Conservation (phyloP, 2,329 filamentous ascomycete species). For the Tolypocladium paradoxum region DNA sequence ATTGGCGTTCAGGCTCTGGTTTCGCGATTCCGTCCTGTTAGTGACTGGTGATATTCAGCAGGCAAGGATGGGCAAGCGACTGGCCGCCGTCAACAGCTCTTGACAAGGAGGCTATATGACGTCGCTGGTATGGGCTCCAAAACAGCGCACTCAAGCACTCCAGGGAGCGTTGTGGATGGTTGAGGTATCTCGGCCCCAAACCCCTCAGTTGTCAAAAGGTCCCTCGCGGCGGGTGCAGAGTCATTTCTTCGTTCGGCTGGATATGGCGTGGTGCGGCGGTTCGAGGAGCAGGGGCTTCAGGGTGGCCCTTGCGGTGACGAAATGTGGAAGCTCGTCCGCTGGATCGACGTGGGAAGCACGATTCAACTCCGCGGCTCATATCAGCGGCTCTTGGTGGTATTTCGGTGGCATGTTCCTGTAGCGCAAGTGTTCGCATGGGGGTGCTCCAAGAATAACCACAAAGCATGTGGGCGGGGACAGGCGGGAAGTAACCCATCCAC, state of each 20-base stretch:
- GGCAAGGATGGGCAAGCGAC: background rate
- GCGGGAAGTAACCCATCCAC: constrained; percentile 14
- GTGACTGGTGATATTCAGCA: background rate
- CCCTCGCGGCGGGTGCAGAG: background rate
- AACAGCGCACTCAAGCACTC: background rate
- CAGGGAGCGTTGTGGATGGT: background rate
- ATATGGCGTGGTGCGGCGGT: background rate
- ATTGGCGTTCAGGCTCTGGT: background rate
- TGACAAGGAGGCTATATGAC: background rate
- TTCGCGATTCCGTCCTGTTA: background rate
- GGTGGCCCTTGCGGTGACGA: background rate
- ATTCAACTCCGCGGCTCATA: background rate
- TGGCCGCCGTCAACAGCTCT: background rate
- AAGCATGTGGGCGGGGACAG: constrained; percentile 6
- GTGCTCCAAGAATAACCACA: constrained; percentile 6
- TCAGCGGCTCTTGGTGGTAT: constrained; percentile 1
- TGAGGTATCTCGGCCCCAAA: constrained; percentile 1
- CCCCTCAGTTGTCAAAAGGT: constrained; percentile 1
- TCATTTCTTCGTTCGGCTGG: background rate
- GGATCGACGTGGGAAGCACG: background rate
- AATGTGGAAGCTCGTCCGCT: constrained; percentile 1
- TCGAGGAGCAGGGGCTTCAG: background rate
- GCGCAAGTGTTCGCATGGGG: background rate
- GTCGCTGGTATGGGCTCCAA: background rate
- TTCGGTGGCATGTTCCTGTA: constrained; percentile 3